These are phyloP conservation scores for Suillus subaureus DNA, from an alignment of 768 basidiomycete species.

Conservation along the genomic window DNA sequence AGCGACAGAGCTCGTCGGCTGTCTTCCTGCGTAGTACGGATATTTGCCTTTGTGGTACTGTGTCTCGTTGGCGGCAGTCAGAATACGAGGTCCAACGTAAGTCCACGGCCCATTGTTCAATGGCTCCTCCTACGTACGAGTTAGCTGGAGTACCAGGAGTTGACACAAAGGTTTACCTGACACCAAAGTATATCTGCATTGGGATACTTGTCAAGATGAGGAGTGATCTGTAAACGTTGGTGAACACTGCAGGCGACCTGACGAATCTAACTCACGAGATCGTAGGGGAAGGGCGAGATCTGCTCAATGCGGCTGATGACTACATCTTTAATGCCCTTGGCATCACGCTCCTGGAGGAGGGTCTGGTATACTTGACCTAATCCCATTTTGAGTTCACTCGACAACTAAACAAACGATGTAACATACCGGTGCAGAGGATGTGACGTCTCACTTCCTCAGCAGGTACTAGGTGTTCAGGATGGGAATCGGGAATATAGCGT, in stretches of 20 bases:
- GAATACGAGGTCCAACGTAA: slow-evolving; percentile 90
- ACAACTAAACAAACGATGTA: neutral
- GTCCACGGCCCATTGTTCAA: slow-evolving; percentile 98
- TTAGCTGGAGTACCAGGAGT: slow-evolving; percentile 9
- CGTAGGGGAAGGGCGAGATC: slow-evolving; percentile 96
- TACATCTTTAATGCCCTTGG: slow-evolving; percentile 87
- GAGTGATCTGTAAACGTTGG: slow-evolving; percentile 62
- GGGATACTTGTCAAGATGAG: slow-evolving; percentile 95
- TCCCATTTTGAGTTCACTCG: slow-evolving; percentile 9
- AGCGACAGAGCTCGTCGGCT: slow-evolving; percentile 89
- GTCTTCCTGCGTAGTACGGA: slow-evolving; percentile 89
- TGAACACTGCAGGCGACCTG: neutral
- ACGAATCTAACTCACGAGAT: slow-evolving; percentile 58
- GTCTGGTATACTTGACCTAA: slow-evolving; percentile 93
- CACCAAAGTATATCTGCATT: slow-evolving; percentile 94
- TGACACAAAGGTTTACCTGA: slow-evolving; percentile 52
- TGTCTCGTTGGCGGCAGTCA: slow-evolving; percentile 91
- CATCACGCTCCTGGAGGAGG: slow-evolving; percentile 87
- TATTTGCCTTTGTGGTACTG: slow-evolving; percentile 91
- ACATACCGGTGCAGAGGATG: slow-evolving; percentile 80
- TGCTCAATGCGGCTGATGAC: slow-evolving; percentile 96
- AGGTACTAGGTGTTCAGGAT: slow-evolving; percentile 68
- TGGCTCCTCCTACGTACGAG: slow-evolving; percentile 73
- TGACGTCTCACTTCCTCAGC: slow-evolving; percentile 91
- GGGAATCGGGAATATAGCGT: slow-evolving; percentile 87